Evolutionary conservation across 1,284 basidiomycete species (phyloP).

Genomic region (Gomphus sp.): DNA sequence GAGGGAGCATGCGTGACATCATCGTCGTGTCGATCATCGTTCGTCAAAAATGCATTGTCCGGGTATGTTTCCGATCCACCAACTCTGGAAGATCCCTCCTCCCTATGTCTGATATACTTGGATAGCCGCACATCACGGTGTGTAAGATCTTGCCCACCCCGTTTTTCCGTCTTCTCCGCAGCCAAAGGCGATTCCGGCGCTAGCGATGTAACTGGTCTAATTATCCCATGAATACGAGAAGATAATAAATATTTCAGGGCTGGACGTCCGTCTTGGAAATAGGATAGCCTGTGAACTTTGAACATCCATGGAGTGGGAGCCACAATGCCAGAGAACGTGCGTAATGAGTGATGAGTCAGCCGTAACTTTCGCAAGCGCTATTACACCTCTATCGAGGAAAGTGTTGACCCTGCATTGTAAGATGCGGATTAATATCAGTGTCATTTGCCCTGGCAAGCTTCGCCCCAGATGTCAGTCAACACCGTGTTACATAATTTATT

Average conservation of each 20-base stretch:
- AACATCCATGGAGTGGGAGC: background rate
- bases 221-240: background rate
- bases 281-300: background rate
- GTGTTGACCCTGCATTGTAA: too few relatives aligned
- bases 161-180: constrained; percentile 2
- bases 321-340: background rate
- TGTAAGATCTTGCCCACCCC: constrained; percentile 40
- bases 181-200: background rate
- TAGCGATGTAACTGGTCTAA: background rate
- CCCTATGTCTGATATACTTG: constrained; percentile 35
- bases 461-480: too few relatives aligned
- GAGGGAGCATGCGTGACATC: background rate
- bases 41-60: constrained; percentile 1
- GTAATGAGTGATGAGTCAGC: background rate
- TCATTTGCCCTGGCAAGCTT: too few relatives aligned
- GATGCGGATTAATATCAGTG: too few relatives aligned
- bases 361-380: background rate
- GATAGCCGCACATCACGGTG: constrained; percentile 48
- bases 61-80: constrained; percentile 4
- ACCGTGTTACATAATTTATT: too few relatives aligned
- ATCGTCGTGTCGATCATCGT: background rate
- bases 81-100: constrained; percentile 24
- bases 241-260: background rate
- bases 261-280: background rate
- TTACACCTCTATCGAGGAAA: too few relatives aligned